phyloP scores from a whole-genome alignment of 2,329 filamentous ascomycete genomes.

The Trichoderma simmonsii region DNA sequence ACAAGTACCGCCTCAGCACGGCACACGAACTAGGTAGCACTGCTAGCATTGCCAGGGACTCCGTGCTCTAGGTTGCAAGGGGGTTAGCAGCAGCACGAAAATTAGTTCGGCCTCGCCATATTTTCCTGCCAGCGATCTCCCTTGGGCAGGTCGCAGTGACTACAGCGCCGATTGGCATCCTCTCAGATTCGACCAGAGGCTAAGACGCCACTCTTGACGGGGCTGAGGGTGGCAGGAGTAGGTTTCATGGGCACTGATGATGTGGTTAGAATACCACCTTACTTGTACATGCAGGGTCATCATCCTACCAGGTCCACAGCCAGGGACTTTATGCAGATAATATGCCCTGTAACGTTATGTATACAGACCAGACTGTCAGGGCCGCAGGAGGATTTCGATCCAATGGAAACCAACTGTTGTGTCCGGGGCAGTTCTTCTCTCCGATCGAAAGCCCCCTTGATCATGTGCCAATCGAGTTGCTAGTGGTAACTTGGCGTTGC shows the following conservation, averaged over 20 bases:
- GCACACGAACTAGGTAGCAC: background rate
- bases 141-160: background rate
- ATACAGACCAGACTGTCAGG: background rate
- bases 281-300: background rate
- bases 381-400: background rate
- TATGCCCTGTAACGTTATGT: constrained; percentile 1
- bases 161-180: background rate
- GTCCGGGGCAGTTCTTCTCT: background rate
- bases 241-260: background rate
- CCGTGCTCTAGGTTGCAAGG: background rate
- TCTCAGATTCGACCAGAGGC: background rate
- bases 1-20: background rate
- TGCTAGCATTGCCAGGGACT: background rate
- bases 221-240: background rate
- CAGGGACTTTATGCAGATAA: background rate
- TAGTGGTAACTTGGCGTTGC: background rate
- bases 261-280: background rate
- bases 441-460: background rate
- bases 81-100: background rate
- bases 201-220: background rate
- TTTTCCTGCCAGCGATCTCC: background rate
- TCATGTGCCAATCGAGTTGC: background rate
- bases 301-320: background rate
- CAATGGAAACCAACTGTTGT: background rate
- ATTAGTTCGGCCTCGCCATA: background rate